Percentiles rank a stretch among this genome's conserved stretches.
Conservation (phyloP, 495 filamentous ascomycete genomes). For the Apodospora peruviana region DNA sequence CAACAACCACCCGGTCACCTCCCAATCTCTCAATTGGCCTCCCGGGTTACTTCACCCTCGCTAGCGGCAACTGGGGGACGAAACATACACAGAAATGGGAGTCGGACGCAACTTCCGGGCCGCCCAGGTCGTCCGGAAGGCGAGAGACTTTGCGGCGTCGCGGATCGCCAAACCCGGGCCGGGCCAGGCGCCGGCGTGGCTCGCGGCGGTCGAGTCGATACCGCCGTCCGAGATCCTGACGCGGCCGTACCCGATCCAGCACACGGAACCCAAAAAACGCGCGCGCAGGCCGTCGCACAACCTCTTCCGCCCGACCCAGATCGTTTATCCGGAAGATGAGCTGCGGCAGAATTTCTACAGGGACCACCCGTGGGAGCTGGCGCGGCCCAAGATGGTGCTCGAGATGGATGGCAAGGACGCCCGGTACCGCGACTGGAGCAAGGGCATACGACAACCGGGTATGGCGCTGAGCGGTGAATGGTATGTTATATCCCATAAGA, state of each 20-base stretch:
- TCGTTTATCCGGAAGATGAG: slow-evolving; percentile 81
- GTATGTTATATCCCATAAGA: slow-evolving; percentile 47
- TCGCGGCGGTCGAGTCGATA: slow-evolving; percentile 62
- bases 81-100: background rate
- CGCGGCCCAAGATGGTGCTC: slow-evolving; percentile 75
- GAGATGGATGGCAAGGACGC: slow-evolving; percentile 82
- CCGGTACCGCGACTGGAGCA: slow-evolving; percentile 71
- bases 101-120: slow-evolving; percentile 61
- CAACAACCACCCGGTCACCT: background rate
- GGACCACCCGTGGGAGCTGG: slow-evolving; percentile 97
- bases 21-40: too few species aligned
- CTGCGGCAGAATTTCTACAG: slow-evolving; percentile 76
- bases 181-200: slow-evolving; percentile 64
- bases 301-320: slow-evolving; percentile 70
- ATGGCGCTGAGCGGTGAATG: slow-evolving; percentile 81
- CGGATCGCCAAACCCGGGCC: slow-evolving; percentile 24
- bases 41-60: background rate
- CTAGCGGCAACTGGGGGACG: background rate
- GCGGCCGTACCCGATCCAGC: slow-evolving; percentile 60
- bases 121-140: slow-evolving; percentile 64
- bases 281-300: slow-evolving; percentile 58
- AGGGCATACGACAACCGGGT: slow-evolving; percentile 65
- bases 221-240: slow-evolving; percentile 75
- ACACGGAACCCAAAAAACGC: slow-evolving; percentile 45
- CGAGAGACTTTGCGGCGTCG: slow-evolving; percentile 50